These are phyloP conservation scores for Symbiodinium natans DNA, from an alignment of 73 alveolate genomes.

Conservation along the genomic window DNA sequence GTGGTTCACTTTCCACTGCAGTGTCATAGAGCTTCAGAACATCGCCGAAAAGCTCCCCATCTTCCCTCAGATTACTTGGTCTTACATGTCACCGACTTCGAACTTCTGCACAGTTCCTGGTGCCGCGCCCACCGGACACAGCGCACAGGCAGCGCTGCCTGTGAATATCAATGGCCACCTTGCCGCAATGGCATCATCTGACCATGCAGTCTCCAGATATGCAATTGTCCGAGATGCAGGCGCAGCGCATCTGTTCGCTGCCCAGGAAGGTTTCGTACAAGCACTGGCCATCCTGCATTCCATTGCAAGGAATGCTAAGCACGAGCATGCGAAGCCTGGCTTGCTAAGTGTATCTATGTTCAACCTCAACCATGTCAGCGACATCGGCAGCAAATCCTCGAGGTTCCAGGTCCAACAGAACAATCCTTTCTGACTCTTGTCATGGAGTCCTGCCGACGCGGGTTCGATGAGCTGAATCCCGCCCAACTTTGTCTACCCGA, in stretches of 20 bases:
- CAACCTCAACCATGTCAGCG: too few species aligned
- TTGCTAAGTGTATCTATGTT: too few species aligned
- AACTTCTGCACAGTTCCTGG: not conserved
- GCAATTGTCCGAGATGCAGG: not conserved
- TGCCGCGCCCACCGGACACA: not conserved
- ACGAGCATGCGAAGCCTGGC: too few species aligned
- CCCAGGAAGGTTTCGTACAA: slow-evolving; percentile 31
- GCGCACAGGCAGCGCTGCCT: slow-evolving; percentile 40
- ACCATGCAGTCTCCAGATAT: not conserved
- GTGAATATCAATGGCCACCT: slow-evolving; percentile 26
- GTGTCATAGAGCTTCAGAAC: slow-evolving; percentile 7
- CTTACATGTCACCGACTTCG: not conserved
- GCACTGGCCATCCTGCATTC: slow-evolving; percentile 1
- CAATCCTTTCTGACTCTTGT: not conserved
- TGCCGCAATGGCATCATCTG: not conserved
- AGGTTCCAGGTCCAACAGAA: slow-evolving; percentile 69
- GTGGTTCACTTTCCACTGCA: slow-evolving; percentile 14
- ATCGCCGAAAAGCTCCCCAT: slow-evolving; percentile 26
- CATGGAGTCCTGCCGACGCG: not conserved
- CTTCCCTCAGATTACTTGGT: not conserved
- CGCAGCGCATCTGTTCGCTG: slow-evolving; percentile 39
- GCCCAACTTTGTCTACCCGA: not conserved
- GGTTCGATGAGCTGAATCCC: not conserved
- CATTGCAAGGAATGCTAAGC: not conserved
- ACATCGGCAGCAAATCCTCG: not conserved